phyloP scores from a whole-genome alignment of 2,329 filamentous ascomycete genomes.

The Talaromyces verruculosus region DNA sequence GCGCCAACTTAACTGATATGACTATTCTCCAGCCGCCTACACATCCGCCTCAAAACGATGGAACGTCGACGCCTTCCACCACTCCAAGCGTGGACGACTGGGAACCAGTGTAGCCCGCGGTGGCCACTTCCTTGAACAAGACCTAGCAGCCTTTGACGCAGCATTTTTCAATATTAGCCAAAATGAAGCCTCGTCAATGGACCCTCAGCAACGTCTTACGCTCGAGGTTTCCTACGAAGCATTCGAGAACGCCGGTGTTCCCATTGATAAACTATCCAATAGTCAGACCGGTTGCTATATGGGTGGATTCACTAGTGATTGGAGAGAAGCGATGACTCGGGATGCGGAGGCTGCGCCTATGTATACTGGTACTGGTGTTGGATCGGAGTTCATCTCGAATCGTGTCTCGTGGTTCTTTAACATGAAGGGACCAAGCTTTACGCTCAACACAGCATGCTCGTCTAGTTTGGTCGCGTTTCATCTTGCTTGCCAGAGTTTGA shows the following conservation, averaged over 20 bases:
- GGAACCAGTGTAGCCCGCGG: constrained; percentile 14
- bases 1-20: background rate
- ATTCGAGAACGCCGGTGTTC: constrained; percentile 26
- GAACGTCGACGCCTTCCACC: constrained; percentile 17
- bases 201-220: constrained; percentile 5
- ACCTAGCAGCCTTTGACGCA: constrained; percentile 32
- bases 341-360: constrained; percentile 39
- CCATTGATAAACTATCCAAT: constrained; percentile 25
- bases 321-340: background rate
- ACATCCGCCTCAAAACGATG: constrained; percentile 9
- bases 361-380: constrained; percentile 65
- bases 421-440: constrained; percentile 43
- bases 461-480: constrained; percentile 42
- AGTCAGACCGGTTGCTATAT: constrained; percentile 30
- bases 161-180: constrained; percentile 25
- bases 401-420: constrained; percentile 55
- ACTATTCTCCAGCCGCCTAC: constrained; percentile 12
- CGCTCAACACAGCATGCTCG: constrained; percentile 50
- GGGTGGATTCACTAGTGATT: constrained; percentile 25
- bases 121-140: constrained; percentile 23
- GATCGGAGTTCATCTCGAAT: constrained; percentile 58
- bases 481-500: constrained; percentile 29
- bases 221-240: background rate
- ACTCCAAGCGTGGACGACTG: constrained; percentile 1
- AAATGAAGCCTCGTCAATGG: constrained; percentile 15